Evolutionary conservation across 768 basidiomycete species (phyloP).

Genomic region (Udeniomyces megalosporus): DNA sequence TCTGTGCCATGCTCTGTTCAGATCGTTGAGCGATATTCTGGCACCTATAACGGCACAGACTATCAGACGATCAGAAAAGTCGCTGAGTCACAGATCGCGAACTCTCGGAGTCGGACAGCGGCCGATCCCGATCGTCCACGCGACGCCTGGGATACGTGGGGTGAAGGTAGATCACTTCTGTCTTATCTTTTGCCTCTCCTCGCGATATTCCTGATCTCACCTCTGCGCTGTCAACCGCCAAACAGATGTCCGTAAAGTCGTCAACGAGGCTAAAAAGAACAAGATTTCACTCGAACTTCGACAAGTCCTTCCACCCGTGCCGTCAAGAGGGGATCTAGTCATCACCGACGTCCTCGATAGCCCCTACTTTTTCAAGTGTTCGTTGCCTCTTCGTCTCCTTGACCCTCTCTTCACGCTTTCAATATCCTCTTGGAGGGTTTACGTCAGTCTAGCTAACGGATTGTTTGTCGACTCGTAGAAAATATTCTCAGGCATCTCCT

Average conservation of each 20-base stretch:
- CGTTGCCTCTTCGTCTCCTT: no score
- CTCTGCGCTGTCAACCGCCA: not conserved
- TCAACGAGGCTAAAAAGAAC: not conserved
- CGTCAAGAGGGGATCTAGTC: slow-evolving; percentile 69
- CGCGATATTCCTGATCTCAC: not conserved
- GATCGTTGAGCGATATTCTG: no score
- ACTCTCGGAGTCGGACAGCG: no score
- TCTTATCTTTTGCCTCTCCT: not conserved
- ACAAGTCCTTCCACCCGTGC: slow-evolving; percentile 64
- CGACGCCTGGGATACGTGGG: not conserved
- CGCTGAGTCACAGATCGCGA: no score
- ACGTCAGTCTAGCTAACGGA: no score
- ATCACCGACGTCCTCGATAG: slow-evolving; percentile 66
- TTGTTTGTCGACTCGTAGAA: no score
- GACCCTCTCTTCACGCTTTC: no score
- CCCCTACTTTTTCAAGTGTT: slow-evolving; percentile 61
- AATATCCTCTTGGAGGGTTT: no score
- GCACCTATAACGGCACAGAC: no score
- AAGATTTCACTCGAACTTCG: slow-evolving; percentile 29
- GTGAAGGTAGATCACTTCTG: not conserved
- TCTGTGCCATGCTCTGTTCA: not conserved
- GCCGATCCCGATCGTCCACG: no score
- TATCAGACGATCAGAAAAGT: no score
- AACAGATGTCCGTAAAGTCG: not conserved
- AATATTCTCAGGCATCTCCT: no score